Base-by-base conservation (phyloP, 306 rosid genomes). In the Glycyrrhiza uralensis region DNA sequence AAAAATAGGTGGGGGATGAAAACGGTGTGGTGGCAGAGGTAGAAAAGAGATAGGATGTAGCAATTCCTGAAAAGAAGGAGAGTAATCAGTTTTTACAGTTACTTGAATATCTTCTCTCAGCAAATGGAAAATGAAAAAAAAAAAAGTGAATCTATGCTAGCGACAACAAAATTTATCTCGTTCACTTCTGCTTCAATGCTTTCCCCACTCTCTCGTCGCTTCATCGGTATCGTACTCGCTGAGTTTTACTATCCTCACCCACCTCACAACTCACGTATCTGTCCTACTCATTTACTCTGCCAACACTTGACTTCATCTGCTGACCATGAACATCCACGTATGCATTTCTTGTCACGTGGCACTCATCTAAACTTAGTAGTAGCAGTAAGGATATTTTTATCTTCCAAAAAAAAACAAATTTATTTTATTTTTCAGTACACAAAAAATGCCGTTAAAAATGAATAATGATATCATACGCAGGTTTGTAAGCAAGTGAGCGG, bases 11-110 rank as follows among this genome's bases (percentile, higher is more conserved):
- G 7, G 14, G 19, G 10, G 30, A 7, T 26, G 8, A 15, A 36
- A 50, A 50, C 7, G 2, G 29, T 0, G 59, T 29, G 15, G 77
- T 29, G 52, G 60, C 61, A 14, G 33, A 12, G 5, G 24, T 13
- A 17, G 24, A 33, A 5, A 14, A 1, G 7, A 18, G 26, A 2
- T 12, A 46, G 20, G 33, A 61, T 28, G 15, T 46, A 63, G 19
- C 4, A 12, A 58, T 14, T 26, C 20, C 35, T 66, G 71, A 28
- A 59, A 57, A 29, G 26, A 6, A 1, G 39, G 2, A 36, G 6
- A 19, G 41, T 23, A 30, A 68, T 51, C 63, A 54, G 74, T 61
- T 80, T 62, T 80, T 54, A 69, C 70, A 54, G 77, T 75, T 75
- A 62, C 6, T 13, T 68, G 32, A 7, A 41, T 51, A 5, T 50